phyloP scores from a whole-genome alignment of 169 alveolate genomes.

The Cryptosporidium xiaoi region DNA sequence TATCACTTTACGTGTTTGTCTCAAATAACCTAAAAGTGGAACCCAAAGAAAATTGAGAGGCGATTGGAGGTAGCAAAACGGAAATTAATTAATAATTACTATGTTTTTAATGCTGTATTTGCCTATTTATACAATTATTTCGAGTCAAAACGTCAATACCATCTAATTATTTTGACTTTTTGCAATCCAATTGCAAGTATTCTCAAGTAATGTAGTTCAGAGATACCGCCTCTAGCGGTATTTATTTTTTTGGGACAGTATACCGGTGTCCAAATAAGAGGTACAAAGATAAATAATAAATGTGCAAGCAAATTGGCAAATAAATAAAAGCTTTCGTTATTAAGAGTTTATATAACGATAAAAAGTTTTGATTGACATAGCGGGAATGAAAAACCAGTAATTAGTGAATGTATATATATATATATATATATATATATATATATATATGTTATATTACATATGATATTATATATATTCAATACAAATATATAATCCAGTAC shows the following conservation, averaged over 20 bases:
- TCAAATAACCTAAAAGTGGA: too few species aligned
- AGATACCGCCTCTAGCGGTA: conserved; percentile 9
- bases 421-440: background rate
- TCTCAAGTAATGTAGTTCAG: too few species aligned
- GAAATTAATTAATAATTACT: too few species aligned
- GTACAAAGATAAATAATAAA: conserved; percentile 6
- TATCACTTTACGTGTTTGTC: too few species aligned
- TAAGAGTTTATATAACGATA: background rate
- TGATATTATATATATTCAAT: background rate
- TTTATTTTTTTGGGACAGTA: conserved; percentile 2
- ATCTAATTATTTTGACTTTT: too few species aligned
- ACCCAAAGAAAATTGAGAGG: too few species aligned
- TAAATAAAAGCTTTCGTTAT: background rate
- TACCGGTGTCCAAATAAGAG: conserved; percentile 21
- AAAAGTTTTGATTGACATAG: conserved; percentile 13
- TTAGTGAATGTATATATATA: too few species aligned
- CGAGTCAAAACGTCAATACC: too few species aligned
- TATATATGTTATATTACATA: background rate
- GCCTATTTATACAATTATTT: too few species aligned
- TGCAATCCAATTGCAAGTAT: too few species aligned
- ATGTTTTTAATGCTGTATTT: too few species aligned
- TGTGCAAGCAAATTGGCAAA: background rate
- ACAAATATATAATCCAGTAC: background rate
- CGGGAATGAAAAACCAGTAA: conserved; percentile 3
- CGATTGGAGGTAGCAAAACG: too few species aligned